Evolutionary conservation across 179 eudicot species (phyloP).

Genomic region (Camellia oleifera): DNA sequence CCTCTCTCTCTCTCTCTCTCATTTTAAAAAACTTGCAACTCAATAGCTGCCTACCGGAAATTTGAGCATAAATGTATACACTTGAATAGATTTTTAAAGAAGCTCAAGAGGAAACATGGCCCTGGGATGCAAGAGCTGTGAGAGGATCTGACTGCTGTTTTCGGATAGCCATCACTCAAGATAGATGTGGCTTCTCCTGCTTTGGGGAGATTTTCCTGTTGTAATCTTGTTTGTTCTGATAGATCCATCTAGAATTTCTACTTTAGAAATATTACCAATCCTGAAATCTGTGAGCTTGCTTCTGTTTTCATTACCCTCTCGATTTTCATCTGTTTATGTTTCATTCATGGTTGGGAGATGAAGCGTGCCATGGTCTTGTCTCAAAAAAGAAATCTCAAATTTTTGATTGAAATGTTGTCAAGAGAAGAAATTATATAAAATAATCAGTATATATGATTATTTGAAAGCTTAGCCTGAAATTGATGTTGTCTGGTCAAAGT

Average conservation of each 20-base stretch:
- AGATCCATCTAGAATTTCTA: neutral
- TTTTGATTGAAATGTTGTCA: neutral
- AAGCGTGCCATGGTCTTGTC: too few relatives aligned
- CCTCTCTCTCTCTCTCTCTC: neutral
- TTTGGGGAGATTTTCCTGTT: neutral
- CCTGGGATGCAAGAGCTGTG: neutral
- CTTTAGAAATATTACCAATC: too few relatives aligned
- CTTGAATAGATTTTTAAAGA: neutral
- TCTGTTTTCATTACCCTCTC: neutral
- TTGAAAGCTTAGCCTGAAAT: neutral
- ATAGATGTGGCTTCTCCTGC: neutral
- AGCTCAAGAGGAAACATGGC: neutral
- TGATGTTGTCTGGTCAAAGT: neutral
- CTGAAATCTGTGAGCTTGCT: neutral
- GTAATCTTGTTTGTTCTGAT: neutral
- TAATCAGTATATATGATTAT: neutral
- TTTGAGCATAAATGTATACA: neutral
- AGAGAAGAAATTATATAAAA: neutral
- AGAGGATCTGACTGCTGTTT: neutral
- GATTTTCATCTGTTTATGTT: neutral
- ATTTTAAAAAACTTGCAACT: neutral
- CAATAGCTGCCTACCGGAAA: neutral
- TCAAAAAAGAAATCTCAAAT: neutral
- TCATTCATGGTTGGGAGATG: too few relatives aligned
- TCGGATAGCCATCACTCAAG: neutral